phyloP scores from a whole-genome alignment of 768 basidiomycete species.

The Terana coerulea region DNA sequence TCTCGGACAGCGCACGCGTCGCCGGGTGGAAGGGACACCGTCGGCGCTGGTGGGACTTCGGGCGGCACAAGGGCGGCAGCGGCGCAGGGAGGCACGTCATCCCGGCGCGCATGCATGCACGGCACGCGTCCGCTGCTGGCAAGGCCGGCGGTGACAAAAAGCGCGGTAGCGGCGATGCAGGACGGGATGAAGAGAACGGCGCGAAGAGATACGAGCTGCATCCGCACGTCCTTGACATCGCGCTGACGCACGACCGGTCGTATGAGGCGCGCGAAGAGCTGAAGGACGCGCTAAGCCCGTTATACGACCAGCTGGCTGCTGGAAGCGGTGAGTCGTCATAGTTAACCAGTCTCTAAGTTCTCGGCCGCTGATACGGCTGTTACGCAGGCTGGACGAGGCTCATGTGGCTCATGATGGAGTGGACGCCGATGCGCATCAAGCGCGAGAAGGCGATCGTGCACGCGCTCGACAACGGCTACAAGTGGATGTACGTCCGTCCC shows the following conservation, averaged over 20 bases:
- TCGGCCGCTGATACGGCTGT: too few relatives aligned
- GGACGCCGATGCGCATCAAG: constrained; percentile 20
- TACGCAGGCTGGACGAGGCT: neutral
- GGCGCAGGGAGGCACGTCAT: neutral
- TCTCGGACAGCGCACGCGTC: neutral
- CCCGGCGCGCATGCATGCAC: neutral
- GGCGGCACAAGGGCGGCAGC: too few relatives aligned
- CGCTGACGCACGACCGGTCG: constrained; percentile 28
- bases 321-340: neutral
- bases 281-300: constrained; percentile 44
- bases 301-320: constrained; percentile 54
- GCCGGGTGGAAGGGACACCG: too few relatives aligned
- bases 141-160: neutral
- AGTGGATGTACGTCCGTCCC: constrained; percentile 13
- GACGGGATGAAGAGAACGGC: too few relatives aligned
- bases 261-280: constrained; percentile 58
- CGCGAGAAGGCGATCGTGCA: constrained; percentile 34
- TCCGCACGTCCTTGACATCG: constrained; percentile 1
- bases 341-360: too few relatives aligned
- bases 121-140: neutral
- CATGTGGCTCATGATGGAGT: constrained; percentile 63
- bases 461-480: constrained; percentile 25
- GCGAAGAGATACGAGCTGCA: neutral
- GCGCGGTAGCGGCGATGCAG: neutral
- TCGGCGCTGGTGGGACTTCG: too few relatives aligned